Evolutionary conservation across 2,329 filamentous ascomycete species (phyloP).

Genomic region (Laburnicola sp.): DNA sequence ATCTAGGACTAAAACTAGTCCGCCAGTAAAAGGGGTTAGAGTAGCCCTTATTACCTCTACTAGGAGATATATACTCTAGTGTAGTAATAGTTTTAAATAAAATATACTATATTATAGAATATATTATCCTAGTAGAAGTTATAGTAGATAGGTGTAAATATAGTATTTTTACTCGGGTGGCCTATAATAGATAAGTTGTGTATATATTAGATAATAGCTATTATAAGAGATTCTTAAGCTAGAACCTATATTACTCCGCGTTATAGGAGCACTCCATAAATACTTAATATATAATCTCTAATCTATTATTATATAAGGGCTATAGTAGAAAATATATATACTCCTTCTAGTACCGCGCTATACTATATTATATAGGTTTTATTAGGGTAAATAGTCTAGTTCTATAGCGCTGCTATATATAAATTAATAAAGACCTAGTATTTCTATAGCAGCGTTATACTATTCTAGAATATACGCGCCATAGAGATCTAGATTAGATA

Average conservation of each 20-base stretch:
- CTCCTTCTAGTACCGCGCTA: too few species aligned
- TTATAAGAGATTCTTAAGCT: not conserved
- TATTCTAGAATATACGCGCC: not conserved
- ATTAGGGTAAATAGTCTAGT: not conserved
- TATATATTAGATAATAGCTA: not conserved
- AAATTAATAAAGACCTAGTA: not conserved
- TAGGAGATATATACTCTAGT: slow-evolving; percentile 6
- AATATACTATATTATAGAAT: slow-evolving; percentile 4
- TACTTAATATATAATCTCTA: too few species aligned
- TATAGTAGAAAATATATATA: too few species aligned
- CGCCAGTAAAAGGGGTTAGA: slow-evolving; percentile 8
- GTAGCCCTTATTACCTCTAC: slow-evolving; percentile 2
- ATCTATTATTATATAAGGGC: too few species aligned
- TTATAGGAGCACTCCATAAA: too few species aligned
- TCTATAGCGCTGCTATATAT: not conserved
- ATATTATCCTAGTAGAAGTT: slow-evolving; percentile 5
- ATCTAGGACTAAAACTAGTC: slow-evolving; percentile 9
- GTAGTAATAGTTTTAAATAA: slow-evolving; percentile 10
- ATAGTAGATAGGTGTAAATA: not conserved
- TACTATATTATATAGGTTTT: too few species aligned
- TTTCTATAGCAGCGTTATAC: not conserved
- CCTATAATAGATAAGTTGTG: not conserved
- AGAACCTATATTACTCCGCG: not conserved
- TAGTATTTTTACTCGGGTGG: slow-evolving; percentile 6
- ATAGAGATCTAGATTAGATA: not conserved